These are phyloP conservation scores for Aspergillus carlsbadensis DNA, from an alignment of 495 filamentous ascomycete species.

Conservation along the genomic window DNA sequence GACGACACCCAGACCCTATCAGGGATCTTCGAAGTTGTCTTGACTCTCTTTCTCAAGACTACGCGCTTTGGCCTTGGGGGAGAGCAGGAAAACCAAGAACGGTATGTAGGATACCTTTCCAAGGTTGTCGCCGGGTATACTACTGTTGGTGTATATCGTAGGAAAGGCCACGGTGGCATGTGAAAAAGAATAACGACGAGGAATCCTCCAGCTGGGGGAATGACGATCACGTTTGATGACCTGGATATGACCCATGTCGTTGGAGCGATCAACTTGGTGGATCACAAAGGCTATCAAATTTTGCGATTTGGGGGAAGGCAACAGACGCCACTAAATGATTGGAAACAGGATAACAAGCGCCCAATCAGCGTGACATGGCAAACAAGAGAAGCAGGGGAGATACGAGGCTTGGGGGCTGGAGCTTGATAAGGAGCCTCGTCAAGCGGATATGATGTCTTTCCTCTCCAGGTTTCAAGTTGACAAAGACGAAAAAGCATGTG, in stretches of 20 bases:
- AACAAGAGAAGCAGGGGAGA: background rate
- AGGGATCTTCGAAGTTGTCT: no score
- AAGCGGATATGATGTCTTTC: background rate
- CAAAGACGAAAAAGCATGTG: background rate
- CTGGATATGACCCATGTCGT: conserved; percentile 1
- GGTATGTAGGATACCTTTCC: background rate
- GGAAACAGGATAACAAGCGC: background rate
- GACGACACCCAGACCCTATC: no score
- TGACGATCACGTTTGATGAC: background rate
- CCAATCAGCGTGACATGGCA: conserved; percentile 15
- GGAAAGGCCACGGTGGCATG: conserved; percentile 31
- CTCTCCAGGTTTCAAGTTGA: no score
- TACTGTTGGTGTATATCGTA: no score
- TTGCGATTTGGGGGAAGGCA: conserved; percentile 20
- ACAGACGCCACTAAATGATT: background rate
- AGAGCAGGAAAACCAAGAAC: background rate
- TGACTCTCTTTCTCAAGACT: no score
- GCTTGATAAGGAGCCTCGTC: background rate
- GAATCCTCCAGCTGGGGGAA: background rate
- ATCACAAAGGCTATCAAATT: conserved; percentile 16
- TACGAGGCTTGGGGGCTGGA: background rate
- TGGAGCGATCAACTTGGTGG: conserved; percentile 15
- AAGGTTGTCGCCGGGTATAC: no score
- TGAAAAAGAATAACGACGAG: conserved; percentile 9
- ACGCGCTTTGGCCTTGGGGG: no score